phyloP scores from a whole-genome alignment of 352 stramenopile genomes.

The Globisporangium cederbergense region DNA sequence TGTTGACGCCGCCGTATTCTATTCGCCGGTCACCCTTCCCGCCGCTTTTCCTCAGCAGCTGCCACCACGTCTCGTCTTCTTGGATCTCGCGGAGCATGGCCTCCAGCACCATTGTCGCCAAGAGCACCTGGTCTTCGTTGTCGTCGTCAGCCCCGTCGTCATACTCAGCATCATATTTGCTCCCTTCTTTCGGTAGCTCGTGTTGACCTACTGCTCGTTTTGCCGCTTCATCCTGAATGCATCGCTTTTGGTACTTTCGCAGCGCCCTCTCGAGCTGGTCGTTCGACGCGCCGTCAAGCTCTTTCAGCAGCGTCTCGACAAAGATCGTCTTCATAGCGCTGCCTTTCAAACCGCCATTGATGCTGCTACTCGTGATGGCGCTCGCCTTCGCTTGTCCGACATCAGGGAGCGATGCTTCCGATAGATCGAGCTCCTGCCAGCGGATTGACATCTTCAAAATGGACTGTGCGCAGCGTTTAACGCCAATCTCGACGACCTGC shows the following conservation, averaged over 20 bases:
- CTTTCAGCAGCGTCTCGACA: conserved; percentile 44
- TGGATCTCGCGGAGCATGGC: conserved; percentile 55
- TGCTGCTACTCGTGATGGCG: neutral
- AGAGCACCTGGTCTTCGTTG: conserved; percentile 24
- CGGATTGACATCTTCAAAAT: conserved; percentile 68
- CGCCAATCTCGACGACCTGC: conserved; percentile 38
- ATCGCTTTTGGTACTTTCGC: conserved; percentile 23
- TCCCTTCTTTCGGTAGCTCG: conserved; percentile 14
- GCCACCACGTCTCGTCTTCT: conserved; percentile 61
- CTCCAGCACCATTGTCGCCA: conserved; percentile 44
- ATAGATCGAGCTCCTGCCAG: conserved; percentile 62
- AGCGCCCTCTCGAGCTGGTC: conserved; percentile 58
- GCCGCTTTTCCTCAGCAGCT: conserved; percentile 30
- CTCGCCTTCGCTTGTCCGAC: conserved; percentile 21
- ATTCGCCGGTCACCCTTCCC: conserved; percentile 33
- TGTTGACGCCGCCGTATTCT: conserved; percentile 61
- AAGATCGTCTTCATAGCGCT: conserved; percentile 34
- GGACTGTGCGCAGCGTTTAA: conserved; percentile 60
- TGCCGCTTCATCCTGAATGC: neutral
- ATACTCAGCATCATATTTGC: conserved; percentile 3
- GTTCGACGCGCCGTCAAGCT: conserved; percentile 48
- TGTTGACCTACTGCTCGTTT: neutral
- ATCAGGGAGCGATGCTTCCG: conserved; percentile 44
- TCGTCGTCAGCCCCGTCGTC: conserved; percentile 16
- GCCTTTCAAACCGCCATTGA: neutral